Evolutionary conservation across 192 early-diverging fungal species (phyloP).

Genomic region (Lunasporangiospora selenospora): DNA sequence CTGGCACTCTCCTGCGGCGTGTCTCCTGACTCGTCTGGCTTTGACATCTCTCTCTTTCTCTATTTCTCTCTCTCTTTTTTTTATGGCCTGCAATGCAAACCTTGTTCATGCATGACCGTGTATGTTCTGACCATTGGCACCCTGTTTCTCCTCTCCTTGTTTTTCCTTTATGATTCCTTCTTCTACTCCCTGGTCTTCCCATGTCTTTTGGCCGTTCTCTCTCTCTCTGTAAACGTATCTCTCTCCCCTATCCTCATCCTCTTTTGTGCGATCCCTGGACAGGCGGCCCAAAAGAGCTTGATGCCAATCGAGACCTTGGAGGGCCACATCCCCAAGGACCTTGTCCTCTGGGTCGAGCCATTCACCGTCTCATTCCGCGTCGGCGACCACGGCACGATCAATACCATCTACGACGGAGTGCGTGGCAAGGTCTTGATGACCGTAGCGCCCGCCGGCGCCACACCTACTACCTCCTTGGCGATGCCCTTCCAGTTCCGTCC

Average conservation of each 20-base stretch:
- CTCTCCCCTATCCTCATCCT: too few species aligned
- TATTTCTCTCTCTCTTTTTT: neutral
- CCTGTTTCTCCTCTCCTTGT: neutral
- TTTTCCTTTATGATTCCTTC: constrained; percentile 1
- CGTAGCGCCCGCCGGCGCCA: constrained; percentile 11
- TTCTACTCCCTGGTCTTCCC: neutral
- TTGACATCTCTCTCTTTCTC: neutral
- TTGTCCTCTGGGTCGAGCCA: constrained; percentile 78
- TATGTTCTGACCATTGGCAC: neutral
- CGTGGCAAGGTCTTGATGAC: constrained; percentile 51
- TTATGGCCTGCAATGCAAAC: too few species aligned
- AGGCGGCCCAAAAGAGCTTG: constrained; percentile 58
- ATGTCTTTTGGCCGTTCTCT: neutral
- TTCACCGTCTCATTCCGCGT: constrained; percentile 73
- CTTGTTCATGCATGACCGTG: neutral
- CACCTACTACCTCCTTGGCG: neutral
- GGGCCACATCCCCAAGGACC: constrained; percentile 66
- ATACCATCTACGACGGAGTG: constrained; percentile 65
- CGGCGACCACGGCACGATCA: constrained; percentile 73
- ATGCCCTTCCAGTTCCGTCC: constrained; percentile 14
- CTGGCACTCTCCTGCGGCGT: too few species aligned
- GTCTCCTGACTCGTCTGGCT: too few species aligned
- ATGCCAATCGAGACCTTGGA: constrained; percentile 57
- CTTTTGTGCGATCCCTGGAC: too few species aligned
- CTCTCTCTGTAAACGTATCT: too few species aligned